phyloP scores from a whole-genome alignment of 2,329 filamentous ascomycete genomes.

The Xylaria sp. region DNA sequence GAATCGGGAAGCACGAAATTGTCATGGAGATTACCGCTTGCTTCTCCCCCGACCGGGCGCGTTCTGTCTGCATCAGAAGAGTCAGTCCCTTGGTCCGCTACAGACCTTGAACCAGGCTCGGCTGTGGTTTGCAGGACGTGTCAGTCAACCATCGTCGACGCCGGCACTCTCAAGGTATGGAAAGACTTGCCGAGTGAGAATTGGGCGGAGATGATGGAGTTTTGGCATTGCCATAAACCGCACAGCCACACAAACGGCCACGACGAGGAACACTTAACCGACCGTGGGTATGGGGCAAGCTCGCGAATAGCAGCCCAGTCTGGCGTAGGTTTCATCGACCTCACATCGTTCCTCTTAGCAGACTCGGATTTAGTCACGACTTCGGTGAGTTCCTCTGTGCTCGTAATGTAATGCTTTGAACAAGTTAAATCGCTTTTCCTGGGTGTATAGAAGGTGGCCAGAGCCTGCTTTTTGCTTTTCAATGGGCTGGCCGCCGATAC shows the following conservation, averaged over 20 bases:
- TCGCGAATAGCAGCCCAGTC: constrained; percentile 74
- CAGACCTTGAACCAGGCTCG: constrained; percentile 54
- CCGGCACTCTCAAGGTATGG: constrained; percentile 67
- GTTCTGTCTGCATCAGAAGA: constrained; percentile 49
- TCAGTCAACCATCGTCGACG: constrained; percentile 51
- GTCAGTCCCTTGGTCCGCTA: constrained; percentile 66
- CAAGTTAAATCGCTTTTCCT: constrained; percentile 20
- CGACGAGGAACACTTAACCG: constrained; percentile 56
- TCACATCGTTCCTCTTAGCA: constrained; percentile 78
- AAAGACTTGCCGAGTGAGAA: constrained; percentile 95
- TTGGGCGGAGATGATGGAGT: constrained; percentile 99
- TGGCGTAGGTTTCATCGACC: constrained; percentile 81
- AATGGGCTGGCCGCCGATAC: constrained; percentile 74
- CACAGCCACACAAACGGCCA: constrained; percentile 53
- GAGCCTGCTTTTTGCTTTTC: constrained; percentile 55
- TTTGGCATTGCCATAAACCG: constrained; percentile 99
- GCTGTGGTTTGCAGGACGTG: constrained; percentile 58
- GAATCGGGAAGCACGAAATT: constrained; percentile 50
- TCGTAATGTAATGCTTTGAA: constrained; percentile 23
- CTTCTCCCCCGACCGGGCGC: constrained; percentile 11
- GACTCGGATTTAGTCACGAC: constrained; percentile 69
- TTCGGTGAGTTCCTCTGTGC: constrained; percentile 51
- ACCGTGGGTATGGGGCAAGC: constrained; percentile 85
- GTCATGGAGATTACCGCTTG: constrained; percentile 65
- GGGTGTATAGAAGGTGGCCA: constrained; percentile 74